phyloP scores from a whole-genome alignment of 495 filamentous ascomycete species.

The Lepraria neglecta region DNA sequence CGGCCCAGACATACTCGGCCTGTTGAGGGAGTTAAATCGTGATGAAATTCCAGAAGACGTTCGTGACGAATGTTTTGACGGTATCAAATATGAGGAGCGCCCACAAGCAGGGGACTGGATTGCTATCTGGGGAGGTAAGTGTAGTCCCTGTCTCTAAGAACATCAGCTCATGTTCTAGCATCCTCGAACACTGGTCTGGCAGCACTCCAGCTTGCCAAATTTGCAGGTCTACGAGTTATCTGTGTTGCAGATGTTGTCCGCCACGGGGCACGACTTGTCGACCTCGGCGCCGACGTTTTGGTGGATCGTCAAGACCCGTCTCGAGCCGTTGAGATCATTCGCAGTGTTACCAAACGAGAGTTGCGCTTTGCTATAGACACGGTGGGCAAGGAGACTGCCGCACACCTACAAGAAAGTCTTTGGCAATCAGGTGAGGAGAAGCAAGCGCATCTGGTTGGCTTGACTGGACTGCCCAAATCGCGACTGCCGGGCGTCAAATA shows the following conservation, averaged over 20 bases:
- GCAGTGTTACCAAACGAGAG: slow-evolving; percentile 44
- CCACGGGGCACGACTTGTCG: slow-evolving; percentile 50
- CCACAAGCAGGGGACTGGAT: slow-evolving; percentile 55
- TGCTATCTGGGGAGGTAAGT: slow-evolving; percentile 61
- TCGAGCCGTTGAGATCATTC: slow-evolving; percentile 56
- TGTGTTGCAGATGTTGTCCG: slow-evolving; percentile 55
- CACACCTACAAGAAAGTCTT: slow-evolving; percentile 44
- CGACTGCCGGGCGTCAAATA: slow-evolving; percentile 39
- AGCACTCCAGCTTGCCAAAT: slow-evolving; percentile 54
- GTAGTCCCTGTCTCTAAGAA: neutral
- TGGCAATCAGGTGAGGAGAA: slow-evolving; percentile 23
- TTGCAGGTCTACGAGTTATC: slow-evolving; percentile 52
- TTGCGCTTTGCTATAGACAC: slow-evolving; percentile 60
- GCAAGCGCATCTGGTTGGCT: slow-evolving; percentile 51
- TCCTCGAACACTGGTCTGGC: slow-evolving; percentile 57
- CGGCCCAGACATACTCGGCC: slow-evolving; percentile 49
- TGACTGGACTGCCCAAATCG: slow-evolving; percentile 56
- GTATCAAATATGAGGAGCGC: slow-evolving; percentile 39
- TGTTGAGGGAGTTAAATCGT: slow-evolving; percentile 37
- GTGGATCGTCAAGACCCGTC: slow-evolving; percentile 55
- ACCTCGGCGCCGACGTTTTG: slow-evolving; percentile 50
- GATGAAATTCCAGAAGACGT: slow-evolving; percentile 48
- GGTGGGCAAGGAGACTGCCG: slow-evolving; percentile 52
- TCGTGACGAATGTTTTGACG: slow-evolving; percentile 46
- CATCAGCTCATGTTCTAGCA: slow-evolving; percentile 32